Conservation (phyloP, 2,329 filamentous ascomycete genomes). For the Diaporthe citrichinensis region DNA sequence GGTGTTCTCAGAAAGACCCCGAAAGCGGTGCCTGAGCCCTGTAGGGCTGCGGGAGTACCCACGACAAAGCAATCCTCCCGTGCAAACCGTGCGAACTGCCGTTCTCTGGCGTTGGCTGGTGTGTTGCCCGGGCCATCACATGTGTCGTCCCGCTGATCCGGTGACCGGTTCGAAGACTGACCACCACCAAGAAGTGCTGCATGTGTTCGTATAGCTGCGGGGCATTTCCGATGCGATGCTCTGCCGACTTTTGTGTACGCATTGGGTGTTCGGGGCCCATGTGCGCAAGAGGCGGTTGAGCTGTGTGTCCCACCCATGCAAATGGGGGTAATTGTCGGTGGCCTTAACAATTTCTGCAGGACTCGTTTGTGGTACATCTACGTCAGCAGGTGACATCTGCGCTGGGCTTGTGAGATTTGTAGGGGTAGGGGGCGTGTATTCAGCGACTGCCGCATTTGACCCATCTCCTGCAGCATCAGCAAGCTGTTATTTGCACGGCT, state of each 20-base stretch:
- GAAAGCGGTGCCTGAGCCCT: slow-evolving; percentile 29
- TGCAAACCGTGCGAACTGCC: slow-evolving; percentile 30
- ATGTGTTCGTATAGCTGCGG: slow-evolving; percentile 18
- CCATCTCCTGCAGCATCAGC: slow-evolving; percentile 26
- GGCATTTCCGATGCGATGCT: background rate
- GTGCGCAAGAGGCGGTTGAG: slow-evolving; percentile 18
- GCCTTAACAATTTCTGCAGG: slow-evolving; percentile 35
- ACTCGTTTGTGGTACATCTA: slow-evolving; percentile 15
- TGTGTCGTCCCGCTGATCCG: slow-evolving; percentile 6
- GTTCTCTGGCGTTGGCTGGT: background rate
- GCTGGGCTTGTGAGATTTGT: slow-evolving; percentile 9
- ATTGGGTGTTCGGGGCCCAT: background rate
- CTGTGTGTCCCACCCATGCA: slow-evolving; percentile 1
- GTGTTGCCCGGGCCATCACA: background rate
- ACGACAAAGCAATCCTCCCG: slow-evolving; percentile 36
- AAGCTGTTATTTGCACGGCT: slow-evolving; percentile 15
- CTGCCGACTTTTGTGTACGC: slow-evolving; percentile 17
- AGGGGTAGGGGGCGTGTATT: slow-evolving; percentile 14
- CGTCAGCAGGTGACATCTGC: slow-evolving; percentile 29
- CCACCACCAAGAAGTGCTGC: background rate
- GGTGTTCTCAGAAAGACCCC: slow-evolving; percentile 11
- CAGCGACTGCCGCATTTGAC: slow-evolving; percentile 19
- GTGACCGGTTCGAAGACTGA: slow-evolving; percentile 3
- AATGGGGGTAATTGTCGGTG: slow-evolving; percentile 35
- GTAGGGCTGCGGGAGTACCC: slow-evolving; percentile 33